These are phyloP conservation scores for Sicyos edulis DNA, from an alignment of 306 rosid species.

Conservation along the genomic window DNA sequence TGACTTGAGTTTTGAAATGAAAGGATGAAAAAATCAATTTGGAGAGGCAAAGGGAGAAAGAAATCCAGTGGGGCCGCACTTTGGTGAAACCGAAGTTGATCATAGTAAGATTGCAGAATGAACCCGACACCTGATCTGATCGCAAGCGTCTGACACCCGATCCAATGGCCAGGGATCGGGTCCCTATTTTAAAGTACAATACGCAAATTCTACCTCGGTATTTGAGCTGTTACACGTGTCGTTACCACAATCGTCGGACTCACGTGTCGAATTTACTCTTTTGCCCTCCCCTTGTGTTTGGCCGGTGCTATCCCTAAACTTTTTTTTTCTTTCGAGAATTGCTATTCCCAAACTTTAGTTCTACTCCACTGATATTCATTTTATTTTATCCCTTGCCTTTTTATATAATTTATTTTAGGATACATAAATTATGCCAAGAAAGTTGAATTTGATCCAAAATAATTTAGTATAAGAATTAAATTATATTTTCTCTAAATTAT, in stretches of 20 bases:
- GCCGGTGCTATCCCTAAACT: too few species aligned
- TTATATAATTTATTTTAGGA: neutral
- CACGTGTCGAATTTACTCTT: neutral
- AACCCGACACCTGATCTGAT: neutral
- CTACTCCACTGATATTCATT: neutral
- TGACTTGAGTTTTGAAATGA: too few species aligned
- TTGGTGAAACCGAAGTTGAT: slow-evolving; percentile 20
- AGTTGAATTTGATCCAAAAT: too few species aligned
- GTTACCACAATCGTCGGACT: neutral
- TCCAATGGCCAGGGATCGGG: slow-evolving; percentile 8
- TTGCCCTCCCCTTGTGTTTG: neutral
- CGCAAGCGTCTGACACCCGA: slow-evolving; percentile 1
- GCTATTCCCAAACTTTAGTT: too few species aligned
- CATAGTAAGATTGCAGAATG: neutral
- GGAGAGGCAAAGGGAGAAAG: neutral
- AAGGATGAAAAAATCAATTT: neutral
- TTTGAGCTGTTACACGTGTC: neutral
- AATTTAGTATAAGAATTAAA: too few species aligned
- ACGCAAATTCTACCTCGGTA: neutral
- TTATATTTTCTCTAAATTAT: too few species aligned
- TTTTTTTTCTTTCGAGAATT: too few species aligned
- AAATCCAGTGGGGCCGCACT: slow-evolving; percentile 9
- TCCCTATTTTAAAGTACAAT: neutral
- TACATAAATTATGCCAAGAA: too few species aligned
- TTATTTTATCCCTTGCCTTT: neutral